phyloP scores from a whole-genome alignment of 2,329 filamentous ascomycete species.

The Aspergillus carbonarius region DNA sequence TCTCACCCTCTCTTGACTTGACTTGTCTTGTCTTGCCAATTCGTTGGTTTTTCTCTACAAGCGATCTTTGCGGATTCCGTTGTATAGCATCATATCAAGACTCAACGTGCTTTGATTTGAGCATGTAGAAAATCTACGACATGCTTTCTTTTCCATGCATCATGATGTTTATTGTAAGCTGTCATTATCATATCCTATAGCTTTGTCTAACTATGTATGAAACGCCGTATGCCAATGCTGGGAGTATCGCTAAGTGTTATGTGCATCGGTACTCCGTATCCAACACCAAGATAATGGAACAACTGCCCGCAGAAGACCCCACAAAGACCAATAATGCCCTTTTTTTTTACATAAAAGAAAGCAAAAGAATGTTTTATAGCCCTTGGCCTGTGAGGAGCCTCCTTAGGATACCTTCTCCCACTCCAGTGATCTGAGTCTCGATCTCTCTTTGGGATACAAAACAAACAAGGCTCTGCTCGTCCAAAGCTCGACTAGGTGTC shows the following conservation, averaged over 20 bases:
- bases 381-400: conserved; percentile 41
- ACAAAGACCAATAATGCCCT: background rate
- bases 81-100: background rate
- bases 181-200: conserved; percentile 7
- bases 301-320: conserved; percentile 1
- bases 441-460: conserved; percentile 80
- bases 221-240: conserved; percentile 3
- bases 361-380: conserved; percentile 21
- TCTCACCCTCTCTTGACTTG: background rate
- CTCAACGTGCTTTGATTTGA: background rate
- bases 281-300: background rate
- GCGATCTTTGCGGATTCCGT: background rate
- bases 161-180: background rate
- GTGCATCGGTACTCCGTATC: background rate
- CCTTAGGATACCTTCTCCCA: conserved; percentile 50
- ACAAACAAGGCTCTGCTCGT: conserved; percentile 77
- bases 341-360: background rate
- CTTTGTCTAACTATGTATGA: conserved; percentile 3
- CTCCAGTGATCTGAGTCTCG: conserved; percentile 62
- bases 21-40: background rate
- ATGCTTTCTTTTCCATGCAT: background rate
- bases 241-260: background rate
- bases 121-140: conserved; percentile 1
- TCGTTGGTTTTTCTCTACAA: background rate
- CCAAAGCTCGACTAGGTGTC: conserved; percentile 54